These are phyloP conservation scores for Papilionanthe hybrid DNA, from an alignment of 116 monocot genomes.

Conservation along the genomic window DNA sequence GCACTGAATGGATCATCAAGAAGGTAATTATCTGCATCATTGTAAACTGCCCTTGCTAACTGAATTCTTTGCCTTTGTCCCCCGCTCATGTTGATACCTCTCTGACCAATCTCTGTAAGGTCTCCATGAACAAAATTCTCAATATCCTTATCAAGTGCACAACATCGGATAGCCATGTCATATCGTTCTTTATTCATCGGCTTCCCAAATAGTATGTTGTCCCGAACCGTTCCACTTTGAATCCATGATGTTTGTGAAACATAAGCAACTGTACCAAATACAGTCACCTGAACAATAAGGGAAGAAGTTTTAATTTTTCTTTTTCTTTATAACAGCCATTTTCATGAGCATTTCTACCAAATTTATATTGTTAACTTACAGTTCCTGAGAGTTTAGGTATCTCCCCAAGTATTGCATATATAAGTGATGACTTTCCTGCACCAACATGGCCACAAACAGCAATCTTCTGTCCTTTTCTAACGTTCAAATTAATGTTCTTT, in stretches of 20 bases:
- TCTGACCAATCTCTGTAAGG: conserved; percentile 48
- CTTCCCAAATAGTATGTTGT: conserved; percentile 46
- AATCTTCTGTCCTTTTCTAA: conserved; percentile 51
- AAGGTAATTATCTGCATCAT: conserved; percentile 43
- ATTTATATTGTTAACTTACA: conserved; percentile 18
- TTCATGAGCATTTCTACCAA: not conserved
- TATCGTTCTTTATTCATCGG: conserved; percentile 26
- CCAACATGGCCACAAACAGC: conserved; percentile 77
- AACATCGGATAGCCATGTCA: conserved; percentile 24
- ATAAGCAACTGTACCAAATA: conserved; percentile 38
- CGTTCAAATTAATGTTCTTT: conserved; percentile 29
- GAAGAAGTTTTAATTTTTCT: not conserved
- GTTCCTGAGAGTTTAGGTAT: conserved; percentile 54
- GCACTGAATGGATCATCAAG: conserved; percentile 59
- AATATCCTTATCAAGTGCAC: conserved; percentile 48
- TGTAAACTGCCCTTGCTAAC: conserved; percentile 47
- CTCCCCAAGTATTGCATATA: conserved; percentile 74
- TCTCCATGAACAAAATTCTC: conserved; percentile 43
- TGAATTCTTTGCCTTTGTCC: conserved; percentile 58
- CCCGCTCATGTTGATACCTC: conserved; percentile 56
- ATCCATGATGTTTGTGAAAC: conserved; percentile 52
- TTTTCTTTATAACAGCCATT: not conserved
- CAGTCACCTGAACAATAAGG: conserved; percentile 25
- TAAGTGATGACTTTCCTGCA: conserved; percentile 63
- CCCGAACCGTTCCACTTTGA: conserved; percentile 42